phyloP scores from a whole-genome alignment of 257 asterid species.

The Solanum tacnaense region DNA sequence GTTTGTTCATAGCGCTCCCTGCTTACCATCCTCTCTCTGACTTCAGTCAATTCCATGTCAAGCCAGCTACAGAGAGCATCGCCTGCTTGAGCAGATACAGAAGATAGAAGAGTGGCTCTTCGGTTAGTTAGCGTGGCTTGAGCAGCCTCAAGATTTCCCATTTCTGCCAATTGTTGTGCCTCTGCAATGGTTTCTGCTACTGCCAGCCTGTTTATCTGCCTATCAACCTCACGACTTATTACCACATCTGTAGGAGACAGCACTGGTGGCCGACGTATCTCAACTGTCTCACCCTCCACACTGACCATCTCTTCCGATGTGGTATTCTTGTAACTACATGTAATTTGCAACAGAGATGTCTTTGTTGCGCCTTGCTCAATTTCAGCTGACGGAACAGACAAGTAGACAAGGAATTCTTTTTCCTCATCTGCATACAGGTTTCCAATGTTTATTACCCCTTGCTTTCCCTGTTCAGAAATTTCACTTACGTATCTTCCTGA shows the following conservation, averaged over 20 bases:
- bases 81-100: slow-evolving; percentile 22
- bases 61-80: slow-evolving; percentile 21
- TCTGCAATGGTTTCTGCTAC: slow-evolving; percentile 26
- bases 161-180: slow-evolving; percentile 30
- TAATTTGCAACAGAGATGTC: slow-evolving; percentile 18
- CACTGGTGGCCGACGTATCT: slow-evolving; percentile 19
- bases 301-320: slow-evolving; percentile 3
- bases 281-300: slow-evolving; percentile 13
- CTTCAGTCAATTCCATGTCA: slow-evolving; percentile 24
- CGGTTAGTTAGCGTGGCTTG: slow-evolving; percentile 6
- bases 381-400: slow-evolving; percentile 12
- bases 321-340: slow-evolving; percentile 18
- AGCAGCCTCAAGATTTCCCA: slow-evolving; percentile 29
- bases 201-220: slow-evolving; percentile 26
- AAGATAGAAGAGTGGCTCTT: slow-evolving; percentile 1
- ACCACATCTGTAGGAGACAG: background rate
- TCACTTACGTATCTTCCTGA: slow-evolving; percentile 21
- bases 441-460: slow-evolving; percentile 20
- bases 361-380: background rate
- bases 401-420: slow-evolving; percentile 24
- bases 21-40: slow-evolving; percentile 22
- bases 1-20: slow-evolving; percentile 9
- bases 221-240: slow-evolving; percentile 29
- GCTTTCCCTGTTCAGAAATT: slow-evolving; percentile 8
- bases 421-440: slow-evolving; percentile 39